Evolutionary conservation across 805 yeast species (phyloP), one percentile per base, ranked within the genome.

Genomic region (Henningerozyma blattae): DNA sequence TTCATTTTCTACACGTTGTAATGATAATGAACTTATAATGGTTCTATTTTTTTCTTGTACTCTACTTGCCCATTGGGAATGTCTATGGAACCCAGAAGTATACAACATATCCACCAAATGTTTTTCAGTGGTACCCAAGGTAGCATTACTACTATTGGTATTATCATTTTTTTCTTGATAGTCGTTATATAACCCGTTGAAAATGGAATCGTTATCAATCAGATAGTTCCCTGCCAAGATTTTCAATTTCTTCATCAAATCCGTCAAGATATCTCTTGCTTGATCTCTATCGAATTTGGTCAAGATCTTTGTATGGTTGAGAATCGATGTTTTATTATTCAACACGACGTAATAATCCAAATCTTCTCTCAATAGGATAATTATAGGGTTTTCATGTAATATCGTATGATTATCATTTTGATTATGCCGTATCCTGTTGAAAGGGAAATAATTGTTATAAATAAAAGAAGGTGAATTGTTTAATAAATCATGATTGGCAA

Each of bases 91-190:
- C 1, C 98, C 98, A 0, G 94, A 78, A 0, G 89, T 68, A 48
- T 95, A 86, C 35, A 91, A 68, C 98, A 91, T 12, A 20, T 86
- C 96, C 61, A 84, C 70, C 30, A 91, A 66, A 56, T 89, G 97
- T 56, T 82, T 89, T 56, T 91, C 98, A 1, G 98, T 97, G 13
- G 94, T 78, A 6, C 86, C 87, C 40, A 81, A 56, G 24, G 62
- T 61, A 48, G 68, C 73, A 1, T 86, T 91, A 20, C 24, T 20
- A 20, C 12, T 56, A 30, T 61, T 53, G 16, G 24, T 20, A 20
- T 8, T 20, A 20, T 20, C 24, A 20, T 9, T 9, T 20, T 20
- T 20, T 8, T 20, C 12, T 20, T n/a, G n/a, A n/a, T 12, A 9
- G 24, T 9, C 24, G 12, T 8, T 9, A 22, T 56, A 54, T 36